phyloP scores from a whole-genome alignment of 73 alveolate species.

The Paramecium caudatum region DNA sequence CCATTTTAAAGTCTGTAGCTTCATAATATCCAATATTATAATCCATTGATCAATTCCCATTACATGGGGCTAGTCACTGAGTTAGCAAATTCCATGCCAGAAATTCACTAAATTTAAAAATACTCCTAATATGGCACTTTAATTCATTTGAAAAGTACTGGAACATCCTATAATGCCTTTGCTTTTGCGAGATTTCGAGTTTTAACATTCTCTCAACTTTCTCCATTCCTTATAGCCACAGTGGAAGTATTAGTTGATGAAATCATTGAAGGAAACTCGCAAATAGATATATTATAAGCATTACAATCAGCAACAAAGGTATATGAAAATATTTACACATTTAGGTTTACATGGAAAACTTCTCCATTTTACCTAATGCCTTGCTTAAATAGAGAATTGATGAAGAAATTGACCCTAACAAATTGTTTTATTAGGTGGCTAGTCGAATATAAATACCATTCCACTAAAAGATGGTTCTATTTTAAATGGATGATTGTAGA shows the following conservation, averaged over 20 bases:
- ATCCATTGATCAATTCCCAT: neutral
- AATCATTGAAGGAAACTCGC: neutral
- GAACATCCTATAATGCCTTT: constrained; percentile 3
- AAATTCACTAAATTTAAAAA: neutral
- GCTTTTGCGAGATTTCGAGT: constrained; percentile 55
- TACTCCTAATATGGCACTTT: constrained; percentile 9
- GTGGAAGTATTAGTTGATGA: constrained; percentile 51
- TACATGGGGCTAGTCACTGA: constrained; percentile 4
- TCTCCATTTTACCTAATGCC: neutral
- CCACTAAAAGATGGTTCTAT: neutral
- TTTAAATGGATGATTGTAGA: neutral
- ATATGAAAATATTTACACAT: neutral
- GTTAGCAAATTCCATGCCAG: neutral
- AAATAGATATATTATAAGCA: neutral
- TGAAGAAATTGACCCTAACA: neutral
- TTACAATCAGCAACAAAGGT: neutral
- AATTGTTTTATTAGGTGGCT: neutral
- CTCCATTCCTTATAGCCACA: constrained; percentile 41
- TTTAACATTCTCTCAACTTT: neutral
- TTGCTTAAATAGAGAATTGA: neutral
- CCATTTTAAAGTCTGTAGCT: constrained; percentile 24
- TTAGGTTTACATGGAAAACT: constrained; percentile 44
- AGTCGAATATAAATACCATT: constrained; percentile 6
- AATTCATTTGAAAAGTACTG: neutral
- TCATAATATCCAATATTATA: neutral